Percentiles rank a stretch among this genome's conserved stretches.
Conservation (phyloP, 140 eudicot genomes). For the Stevia rebaudiana region DNA sequence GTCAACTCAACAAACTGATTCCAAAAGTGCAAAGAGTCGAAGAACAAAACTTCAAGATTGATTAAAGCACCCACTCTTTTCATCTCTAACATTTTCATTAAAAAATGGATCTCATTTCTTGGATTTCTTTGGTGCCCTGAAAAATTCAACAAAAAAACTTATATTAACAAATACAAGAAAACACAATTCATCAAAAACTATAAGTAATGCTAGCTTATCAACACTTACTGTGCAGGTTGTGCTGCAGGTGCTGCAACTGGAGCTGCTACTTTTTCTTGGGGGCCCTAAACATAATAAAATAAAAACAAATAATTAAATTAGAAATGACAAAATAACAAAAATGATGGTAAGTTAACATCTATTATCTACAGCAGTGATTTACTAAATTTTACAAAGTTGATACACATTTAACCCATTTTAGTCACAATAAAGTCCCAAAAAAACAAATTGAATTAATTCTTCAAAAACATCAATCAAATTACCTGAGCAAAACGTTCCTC, state of each 20-base stretch:
- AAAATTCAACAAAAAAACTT: neutral
- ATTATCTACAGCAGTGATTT: no score
- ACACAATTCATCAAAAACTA: neutral
- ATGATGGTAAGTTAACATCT: no score
- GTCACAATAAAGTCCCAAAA: neutral
- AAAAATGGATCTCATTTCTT: constrained; percentile 49
- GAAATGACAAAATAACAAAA: neutral
- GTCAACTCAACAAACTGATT: constrained; percentile 15
- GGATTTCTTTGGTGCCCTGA: constrained; percentile 61
- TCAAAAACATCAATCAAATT: neutral
- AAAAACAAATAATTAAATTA: neutral
- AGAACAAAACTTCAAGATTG: constrained; percentile 39
- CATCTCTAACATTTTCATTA: constrained; percentile 15
- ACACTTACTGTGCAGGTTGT: constrained; percentile 59
- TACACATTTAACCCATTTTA: neutral
- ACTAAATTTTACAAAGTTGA: no score
- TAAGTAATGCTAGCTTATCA: neutral
- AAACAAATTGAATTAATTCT: neutral
- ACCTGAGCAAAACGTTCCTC: constrained; percentile 67
- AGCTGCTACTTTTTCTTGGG: constrained; percentile 43
- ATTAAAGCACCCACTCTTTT: constrained; percentile 21
- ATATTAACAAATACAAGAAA: neutral
- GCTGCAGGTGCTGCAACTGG: constrained; percentile 45
- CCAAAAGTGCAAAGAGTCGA: constrained; percentile 18
- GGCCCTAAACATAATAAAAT: constrained; percentile 30